These are phyloP conservation scores for Gyromitra esculenta DNA, from an alignment of 2,329 filamentous ascomycete species.

Conservation along the genomic window DNA sequence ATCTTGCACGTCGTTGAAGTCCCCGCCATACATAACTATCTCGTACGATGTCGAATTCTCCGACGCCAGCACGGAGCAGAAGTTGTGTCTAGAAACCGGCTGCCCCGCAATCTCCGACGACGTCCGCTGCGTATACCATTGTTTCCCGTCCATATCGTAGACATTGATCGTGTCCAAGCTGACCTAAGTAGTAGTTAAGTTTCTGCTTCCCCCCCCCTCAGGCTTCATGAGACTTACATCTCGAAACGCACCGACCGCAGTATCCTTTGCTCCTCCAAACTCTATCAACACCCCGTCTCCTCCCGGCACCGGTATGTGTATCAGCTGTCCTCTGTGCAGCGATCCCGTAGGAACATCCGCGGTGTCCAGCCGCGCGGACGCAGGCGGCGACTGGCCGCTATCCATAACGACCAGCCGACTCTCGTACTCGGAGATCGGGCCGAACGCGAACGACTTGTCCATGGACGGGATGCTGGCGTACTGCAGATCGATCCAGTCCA, in stretches of 20 bases:
- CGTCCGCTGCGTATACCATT: too few relatives aligned
- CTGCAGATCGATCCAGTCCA: not conserved
- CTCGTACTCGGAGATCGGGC: not conserved
- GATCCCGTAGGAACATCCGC: not conserved
- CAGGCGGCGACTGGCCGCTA: not conserved
- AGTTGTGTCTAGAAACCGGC: not conserved
- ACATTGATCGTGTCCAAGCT: too few relatives aligned
- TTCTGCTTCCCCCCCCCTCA: too few relatives aligned
- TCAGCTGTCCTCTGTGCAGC: not conserved
- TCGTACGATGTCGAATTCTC: too few relatives aligned
- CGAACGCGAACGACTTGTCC: too few relatives aligned
- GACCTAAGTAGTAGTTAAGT: too few relatives aligned
- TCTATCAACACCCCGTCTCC: not conserved
- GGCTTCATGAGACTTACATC: not conserved
- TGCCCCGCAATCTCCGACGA: not conserved
- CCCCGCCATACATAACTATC: too few relatives aligned
- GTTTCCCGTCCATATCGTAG: too few relatives aligned
- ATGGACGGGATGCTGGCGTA: too few relatives aligned
- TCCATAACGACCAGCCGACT: not conserved
- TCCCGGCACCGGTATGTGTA: constrained; percentile 7
- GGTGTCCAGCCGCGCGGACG: not conserved
- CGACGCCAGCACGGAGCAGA: too few relatives aligned
- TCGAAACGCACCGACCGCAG: not conserved
- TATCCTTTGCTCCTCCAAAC: not conserved
- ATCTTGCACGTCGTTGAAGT: too few relatives aligned